Base-by-base conservation (phyloP, 495 filamentous ascomycete species). In the Aspergillus egyptiacus region DNA sequence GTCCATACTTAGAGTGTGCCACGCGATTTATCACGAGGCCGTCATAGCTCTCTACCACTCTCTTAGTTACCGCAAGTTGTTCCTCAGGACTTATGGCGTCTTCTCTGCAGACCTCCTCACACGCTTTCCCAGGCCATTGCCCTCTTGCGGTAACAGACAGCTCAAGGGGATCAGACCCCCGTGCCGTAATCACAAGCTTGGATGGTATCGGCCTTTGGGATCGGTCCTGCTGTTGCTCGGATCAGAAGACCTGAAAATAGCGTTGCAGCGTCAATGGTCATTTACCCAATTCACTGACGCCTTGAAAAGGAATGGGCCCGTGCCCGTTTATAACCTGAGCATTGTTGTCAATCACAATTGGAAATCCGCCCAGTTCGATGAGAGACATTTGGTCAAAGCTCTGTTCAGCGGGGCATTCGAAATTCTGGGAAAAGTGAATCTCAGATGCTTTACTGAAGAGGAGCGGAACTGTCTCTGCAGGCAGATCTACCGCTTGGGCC, bases 11-110 rank as follows among this genome's bases (percentile, higher is more conserved):
- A 46, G 53, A 25, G 52, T 37, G 9, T 56, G 33, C 2, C 50
- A 60, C 25, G 18, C 25, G 14, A 51, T 60, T 17, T 60, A 56
- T 39, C 57, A 60, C 23, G 57, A 56, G 43, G 50, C 50, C 13
- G 48, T 53, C 2, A 53, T 56, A 46, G 57, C 50, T 4, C 43
- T 56, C 2, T 56, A 42, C 8, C 62, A 63, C 5, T 67, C 58
- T 2, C 36, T 70, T 7, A 66, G 61, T 24, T 67, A 64, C 45
- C 60, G 61, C 47, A 61, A 46, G 24, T 36, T 63, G 27, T 53
- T 62, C 19, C 48, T 59, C 20, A 57, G 56, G 27, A 47, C 50
- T 1, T 65, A 54, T 48, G 56, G 47, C n/a, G 19, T 27, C 6
- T 48, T 22, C 41, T 48, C 49, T 20, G 49, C 46, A 10, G 14